Evolutionary conservation across 352 stramenopile species (phyloP).

Genomic region (Pythium utonaiense): DNA sequence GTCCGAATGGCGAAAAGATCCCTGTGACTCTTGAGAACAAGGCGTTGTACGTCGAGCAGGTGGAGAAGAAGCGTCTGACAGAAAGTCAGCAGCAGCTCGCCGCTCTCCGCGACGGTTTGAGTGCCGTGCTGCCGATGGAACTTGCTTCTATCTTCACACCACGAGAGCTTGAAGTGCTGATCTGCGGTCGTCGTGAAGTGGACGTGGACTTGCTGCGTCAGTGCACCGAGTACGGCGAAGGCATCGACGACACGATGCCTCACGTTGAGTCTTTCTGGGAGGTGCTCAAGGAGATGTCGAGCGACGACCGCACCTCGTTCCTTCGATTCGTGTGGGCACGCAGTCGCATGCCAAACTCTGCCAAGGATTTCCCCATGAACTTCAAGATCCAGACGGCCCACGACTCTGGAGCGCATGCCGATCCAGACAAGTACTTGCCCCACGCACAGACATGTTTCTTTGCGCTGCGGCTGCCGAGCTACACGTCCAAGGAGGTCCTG

Average conservation of each 20-base stretch:
- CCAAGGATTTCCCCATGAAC: constrained; percentile 96
- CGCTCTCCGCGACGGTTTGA: constrained; percentile 84
- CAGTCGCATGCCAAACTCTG: constrained; percentile 95
- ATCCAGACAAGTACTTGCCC: constrained; percentile 92
- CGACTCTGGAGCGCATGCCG: constrained; percentile 63
- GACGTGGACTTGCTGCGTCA: constrained; percentile 95
- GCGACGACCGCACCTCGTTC: constrained; percentile 93
- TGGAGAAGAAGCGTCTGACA: constrained; percentile 65
- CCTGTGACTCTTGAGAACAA: constrained; percentile 62
- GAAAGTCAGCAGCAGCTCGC: constrained; percentile 81
- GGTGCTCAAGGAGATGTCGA: constrained; percentile 94
- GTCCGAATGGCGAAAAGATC: constrained; percentile 66
- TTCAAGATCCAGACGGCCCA: constrained; percentile 90
- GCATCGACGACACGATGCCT: constrained; percentile 87
- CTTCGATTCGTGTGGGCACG: constrained; percentile 98
- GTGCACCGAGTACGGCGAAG: constrained; percentile 96
- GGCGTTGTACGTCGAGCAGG: constrained; percentile 55
- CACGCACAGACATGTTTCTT: constrained; percentile 99
- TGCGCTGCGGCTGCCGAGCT: constrained; percentile 93
- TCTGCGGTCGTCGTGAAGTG: constrained; percentile 95
- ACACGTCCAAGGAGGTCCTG: constrained; percentile 90
- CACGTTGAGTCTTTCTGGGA: constrained; percentile 96
- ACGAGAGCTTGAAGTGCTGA: constrained; percentile 93
- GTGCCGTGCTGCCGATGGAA: constrained; percentile 95
- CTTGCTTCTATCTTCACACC: constrained; percentile 95